Conservation (phyloP, 2,329 filamentous ascomycete genomes). For the Pseudodiploospora longispora region DNA sequence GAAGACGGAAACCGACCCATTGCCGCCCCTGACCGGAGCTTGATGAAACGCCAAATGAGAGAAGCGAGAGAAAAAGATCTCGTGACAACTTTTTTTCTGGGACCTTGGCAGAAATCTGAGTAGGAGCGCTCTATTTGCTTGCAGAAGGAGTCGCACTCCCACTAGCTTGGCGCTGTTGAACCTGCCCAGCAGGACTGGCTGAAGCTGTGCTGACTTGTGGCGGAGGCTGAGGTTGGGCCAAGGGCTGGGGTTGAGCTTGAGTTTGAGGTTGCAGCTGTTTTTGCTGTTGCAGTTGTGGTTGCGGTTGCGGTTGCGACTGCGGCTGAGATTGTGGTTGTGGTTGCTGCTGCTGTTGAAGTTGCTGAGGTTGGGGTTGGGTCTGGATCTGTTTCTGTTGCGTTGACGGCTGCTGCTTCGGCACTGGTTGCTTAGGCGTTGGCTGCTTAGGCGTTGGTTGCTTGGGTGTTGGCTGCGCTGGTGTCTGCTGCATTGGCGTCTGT, state of each 20-base stretch:
- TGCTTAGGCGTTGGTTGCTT: constrained; percentile 12
- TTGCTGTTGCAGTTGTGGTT: constrained; percentile 11
- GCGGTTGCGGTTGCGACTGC: constrained; percentile 9
- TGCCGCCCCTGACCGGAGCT: not conserved
- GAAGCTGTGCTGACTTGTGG: constrained; percentile 1
- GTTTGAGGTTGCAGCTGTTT: constrained; percentile 12
- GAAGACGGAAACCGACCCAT: not conserved
- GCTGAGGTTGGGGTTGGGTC: constrained; percentile 1
- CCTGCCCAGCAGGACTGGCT: constrained; percentile 12
- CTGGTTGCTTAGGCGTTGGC: constrained; percentile 8
- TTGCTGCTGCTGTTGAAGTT: constrained; percentile 12
- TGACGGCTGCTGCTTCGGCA: constrained; percentile 10
- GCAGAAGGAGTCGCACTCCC: constrained; percentile 32
- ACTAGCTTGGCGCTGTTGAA: constrained; percentile 28
- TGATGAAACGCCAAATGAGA: constrained; percentile 1
- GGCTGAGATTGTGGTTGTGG: constrained; percentile 17
- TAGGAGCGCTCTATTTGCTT: constrained; percentile 12
- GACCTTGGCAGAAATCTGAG: not conserved
- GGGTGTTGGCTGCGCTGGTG: constrained; percentile 20
- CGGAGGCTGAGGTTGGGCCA: constrained; percentile 11
- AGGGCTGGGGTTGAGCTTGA: constrained; percentile 7
- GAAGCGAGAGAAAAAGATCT: not conserved
- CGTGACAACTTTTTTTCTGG: not conserved
- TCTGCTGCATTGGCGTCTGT: constrained; percentile 26
- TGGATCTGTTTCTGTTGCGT: constrained; percentile 9